Evolutionary conservation across 1,284 basidiomycete genomes (phyloP).

Genomic region (Microbotryum scabiosae): DNA sequence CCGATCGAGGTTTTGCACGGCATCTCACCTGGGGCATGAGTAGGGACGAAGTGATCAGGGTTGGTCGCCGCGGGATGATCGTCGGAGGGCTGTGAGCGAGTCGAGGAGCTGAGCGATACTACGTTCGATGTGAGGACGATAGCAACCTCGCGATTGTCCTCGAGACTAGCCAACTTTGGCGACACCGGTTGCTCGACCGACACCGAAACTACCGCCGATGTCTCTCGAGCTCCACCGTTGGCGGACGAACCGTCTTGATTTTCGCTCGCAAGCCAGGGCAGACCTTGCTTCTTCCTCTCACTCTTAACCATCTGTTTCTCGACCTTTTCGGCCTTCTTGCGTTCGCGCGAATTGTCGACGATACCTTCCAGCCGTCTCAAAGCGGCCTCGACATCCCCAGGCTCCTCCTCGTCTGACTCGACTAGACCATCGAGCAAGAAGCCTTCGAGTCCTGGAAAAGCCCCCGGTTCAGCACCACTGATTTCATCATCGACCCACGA

Average conservation of each 20-base stretch:
- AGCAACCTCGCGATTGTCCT: no score
- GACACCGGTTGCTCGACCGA: no score
- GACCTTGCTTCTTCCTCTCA: constrained; percentile 35
- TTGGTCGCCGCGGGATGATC: not conserved
- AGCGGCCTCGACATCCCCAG: constrained; percentile 69
- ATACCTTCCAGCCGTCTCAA: constrained; percentile 68
- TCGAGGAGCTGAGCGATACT: not conserved
- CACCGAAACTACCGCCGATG: no score
- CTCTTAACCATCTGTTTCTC: constrained; percentile 70
- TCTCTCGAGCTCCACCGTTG: no score
- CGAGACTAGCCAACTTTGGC: no score
- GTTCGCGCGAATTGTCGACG: constrained; percentile 60
- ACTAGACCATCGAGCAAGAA: constrained; percentile 61
- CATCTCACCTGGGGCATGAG: not conserved
- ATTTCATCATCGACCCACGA: constrained; percentile 25
- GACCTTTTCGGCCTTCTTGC: constrained; percentile 63
- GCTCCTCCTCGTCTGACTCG: constrained; percentile 54
- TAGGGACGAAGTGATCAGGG: not conserved
- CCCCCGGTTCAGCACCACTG: constrained; percentile 13
- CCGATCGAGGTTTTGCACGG: constrained; percentile 19
- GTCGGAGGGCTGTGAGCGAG: not conserved
- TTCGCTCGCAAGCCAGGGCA: no score
- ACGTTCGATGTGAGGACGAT: no score
- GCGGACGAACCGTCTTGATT: no score
- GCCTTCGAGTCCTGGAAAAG: constrained; percentile 41